Base-by-base conservation (phyloP, 169 alveolate species). In the Amoebophrya sp. region DNA sequence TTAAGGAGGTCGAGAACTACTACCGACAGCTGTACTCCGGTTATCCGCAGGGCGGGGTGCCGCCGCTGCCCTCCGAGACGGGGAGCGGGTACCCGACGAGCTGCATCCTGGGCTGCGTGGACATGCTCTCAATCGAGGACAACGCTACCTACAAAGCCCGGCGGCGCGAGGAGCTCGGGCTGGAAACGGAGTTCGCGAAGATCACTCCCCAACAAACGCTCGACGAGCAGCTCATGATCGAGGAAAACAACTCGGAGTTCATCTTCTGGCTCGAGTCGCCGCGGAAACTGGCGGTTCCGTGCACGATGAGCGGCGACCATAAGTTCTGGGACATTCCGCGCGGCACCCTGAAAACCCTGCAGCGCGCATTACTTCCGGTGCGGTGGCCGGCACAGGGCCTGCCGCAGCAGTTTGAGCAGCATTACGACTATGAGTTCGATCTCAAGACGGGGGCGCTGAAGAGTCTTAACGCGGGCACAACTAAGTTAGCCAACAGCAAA, bases 1-100 rank as follows among this genome's bases (percentile, higher is more conserved):
- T 95, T 23, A 92, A 92, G 40, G 90, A 90, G n/a, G 90, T 95
- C 2, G 96, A 94, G 89, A 50, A 40, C 31, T 20, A 89, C 42
- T 95, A 94, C 70, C 69, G 88, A 88, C 38, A 92, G 29, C 88
- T 93, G 45, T 95, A 94, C 88, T 2, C 41, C 7, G 40, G 18
- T 20, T 58, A 78, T 26, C 89, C 89, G n/a, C 7, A 34, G 40
- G 13, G 69, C 13, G 13, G 69, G 18, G 41, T 78, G 23, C 42
- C 89, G 29, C 42, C 20, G 0, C 40, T 78, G 1, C 89, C 89
- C 18, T 78, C 89, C 7, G 89, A 78, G 29, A 13, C 78, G 34
- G 78, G 78, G 10, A 2, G 7, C 78, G 78, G 78, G 16, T 78
- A 78, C n/a, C 89, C 89, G 29, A 78, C 41, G 23, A 7, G 89